These are phyloP conservation scores for Paraphaeosphaeria minitans DNA, from an alignment of 2,329 filamentous ascomycete genomes.

Conservation along the genomic window DNA sequence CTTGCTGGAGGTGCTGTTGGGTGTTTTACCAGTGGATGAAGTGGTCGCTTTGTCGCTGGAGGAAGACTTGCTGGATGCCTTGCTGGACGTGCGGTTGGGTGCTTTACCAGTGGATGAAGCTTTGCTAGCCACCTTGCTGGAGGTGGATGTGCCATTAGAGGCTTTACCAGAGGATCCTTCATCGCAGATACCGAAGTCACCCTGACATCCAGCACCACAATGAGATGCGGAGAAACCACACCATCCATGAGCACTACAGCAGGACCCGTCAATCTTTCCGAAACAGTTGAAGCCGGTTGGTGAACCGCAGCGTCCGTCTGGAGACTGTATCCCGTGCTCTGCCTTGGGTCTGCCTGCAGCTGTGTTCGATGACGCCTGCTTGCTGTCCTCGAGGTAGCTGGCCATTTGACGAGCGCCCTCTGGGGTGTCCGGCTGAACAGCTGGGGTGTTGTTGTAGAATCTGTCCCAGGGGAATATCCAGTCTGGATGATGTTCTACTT, in stretches of 20 bases:
- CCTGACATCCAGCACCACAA: slow-evolving; percentile 30
- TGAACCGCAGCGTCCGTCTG: slow-evolving; percentile 10
- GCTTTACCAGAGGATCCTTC: background rate
- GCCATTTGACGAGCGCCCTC: background rate
- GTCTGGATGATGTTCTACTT: background rate
- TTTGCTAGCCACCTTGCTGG: background rate
- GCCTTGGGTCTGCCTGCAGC: background rate
- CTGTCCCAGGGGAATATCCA: slow-evolving; percentile 3
- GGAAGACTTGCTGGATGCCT: background rate
- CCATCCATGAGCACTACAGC: slow-evolving; percentile 49
- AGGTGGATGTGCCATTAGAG: background rate
- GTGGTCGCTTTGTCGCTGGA: background rate
- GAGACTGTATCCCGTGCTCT: background rate
- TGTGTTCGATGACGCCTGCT: background rate
- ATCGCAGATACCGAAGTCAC: slow-evolving; percentile 26
- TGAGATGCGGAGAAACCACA: slow-evolving; percentile 35
- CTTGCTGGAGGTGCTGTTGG: background rate
- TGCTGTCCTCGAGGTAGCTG: background rate
- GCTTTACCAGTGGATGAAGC: background rate
- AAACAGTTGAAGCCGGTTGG: slow-evolving; percentile 18
- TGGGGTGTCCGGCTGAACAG: background rate
- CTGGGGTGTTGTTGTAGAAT: background rate
- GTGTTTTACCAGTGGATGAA: background rate
- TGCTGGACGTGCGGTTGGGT: background rate
- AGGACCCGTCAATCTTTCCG: slow-evolving; percentile 41